These are phyloP conservation scores for Phytophthora aleatoria DNA, from an alignment of 352 stramenopile species.

Conservation along the genomic window DNA sequence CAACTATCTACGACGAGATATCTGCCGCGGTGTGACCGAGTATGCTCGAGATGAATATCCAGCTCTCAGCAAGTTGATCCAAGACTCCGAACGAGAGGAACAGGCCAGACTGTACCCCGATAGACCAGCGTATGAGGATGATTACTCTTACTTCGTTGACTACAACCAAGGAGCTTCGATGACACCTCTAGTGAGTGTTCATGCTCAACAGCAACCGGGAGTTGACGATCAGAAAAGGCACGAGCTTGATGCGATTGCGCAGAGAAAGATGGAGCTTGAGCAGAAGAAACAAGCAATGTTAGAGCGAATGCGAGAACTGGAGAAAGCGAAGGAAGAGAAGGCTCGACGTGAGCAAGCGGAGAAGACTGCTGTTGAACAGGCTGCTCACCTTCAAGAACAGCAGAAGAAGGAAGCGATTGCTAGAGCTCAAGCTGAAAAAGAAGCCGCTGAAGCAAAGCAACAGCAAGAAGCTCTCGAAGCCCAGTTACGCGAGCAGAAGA, in stretches of 20 bases:
- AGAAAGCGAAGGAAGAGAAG: conserved; percentile 60
- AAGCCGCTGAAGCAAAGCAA: conserved; percentile 36
- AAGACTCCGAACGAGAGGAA: conserved; percentile 65
- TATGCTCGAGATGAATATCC: conserved; percentile 77
- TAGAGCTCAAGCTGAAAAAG: conserved; percentile 39
- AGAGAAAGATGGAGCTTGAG: conserved; percentile 61
- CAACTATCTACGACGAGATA: conserved; percentile 65
- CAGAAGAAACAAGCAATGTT: conserved; percentile 58
- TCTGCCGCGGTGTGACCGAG: conserved; percentile 85
- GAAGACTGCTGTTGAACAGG: conserved; percentile 36
- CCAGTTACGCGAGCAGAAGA: conserved; percentile 40
- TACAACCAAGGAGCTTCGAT: conserved; percentile 32
- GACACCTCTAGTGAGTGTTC: conserved; percentile 4
- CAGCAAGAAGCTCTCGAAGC: conserved; percentile 41
- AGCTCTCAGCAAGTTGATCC: conserved; percentile 68
- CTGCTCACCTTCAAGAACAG: conserved; percentile 26
- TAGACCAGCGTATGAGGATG: conserved; percentile 59
- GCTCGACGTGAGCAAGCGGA: conserved; percentile 46
- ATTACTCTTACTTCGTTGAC: conserved; percentile 76
- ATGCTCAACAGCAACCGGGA: conserved; percentile 11
- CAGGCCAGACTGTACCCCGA: conserved; percentile 65
- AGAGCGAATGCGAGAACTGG: conserved; percentile 52
- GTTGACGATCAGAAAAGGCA: conserved; percentile 33
- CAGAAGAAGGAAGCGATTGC: conserved; percentile 27
- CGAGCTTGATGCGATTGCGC: conserved; percentile 65